Evolutionary conservation across 2,329 filamentous ascomycete species (phyloP).

Genomic region (Neobulgaria alba): DNA sequence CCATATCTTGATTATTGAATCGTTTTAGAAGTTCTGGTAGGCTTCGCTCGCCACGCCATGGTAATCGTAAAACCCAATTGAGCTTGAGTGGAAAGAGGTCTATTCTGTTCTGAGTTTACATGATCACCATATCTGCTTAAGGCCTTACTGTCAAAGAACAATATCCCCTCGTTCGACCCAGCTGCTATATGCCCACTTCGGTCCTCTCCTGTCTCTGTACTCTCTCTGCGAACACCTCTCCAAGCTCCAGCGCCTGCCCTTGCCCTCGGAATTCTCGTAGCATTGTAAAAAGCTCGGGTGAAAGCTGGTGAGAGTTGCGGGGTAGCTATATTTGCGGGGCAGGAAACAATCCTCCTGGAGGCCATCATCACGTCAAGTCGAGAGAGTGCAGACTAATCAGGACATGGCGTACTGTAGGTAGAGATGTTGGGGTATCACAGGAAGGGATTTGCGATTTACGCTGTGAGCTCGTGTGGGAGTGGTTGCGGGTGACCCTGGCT

Average conservation of each 20-base stretch:
- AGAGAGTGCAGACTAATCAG: too few species aligned
- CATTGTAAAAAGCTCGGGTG: constrained; percentile 20
- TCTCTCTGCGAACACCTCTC: constrained; percentile 33
- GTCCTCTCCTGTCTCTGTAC: constrained; percentile 45
- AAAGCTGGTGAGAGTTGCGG: constrained; percentile 22
- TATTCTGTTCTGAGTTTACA: constrained; percentile 30
- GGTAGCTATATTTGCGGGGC: constrained; percentile 29
- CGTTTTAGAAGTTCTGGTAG: constrained; percentile 41
- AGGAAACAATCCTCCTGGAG: constrained; percentile 25
- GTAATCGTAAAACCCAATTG: constrained; percentile 51
- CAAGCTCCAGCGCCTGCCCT: constrained; percentile 8
- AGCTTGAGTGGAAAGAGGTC: constrained; percentile 80
- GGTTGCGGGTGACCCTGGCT: too few species aligned
- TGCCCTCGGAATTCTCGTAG: constrained; percentile 9
- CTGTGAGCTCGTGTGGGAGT: too few species aligned
- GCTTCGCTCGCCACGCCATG: constrained; percentile 34
- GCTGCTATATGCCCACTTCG: constrained; percentile 77
- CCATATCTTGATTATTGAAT: constrained; percentile 41
- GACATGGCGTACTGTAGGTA: too few species aligned
- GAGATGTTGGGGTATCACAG: too few species aligned
- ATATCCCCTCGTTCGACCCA: constrained; percentile 65
- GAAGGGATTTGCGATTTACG: too few species aligned
- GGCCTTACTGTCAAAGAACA: constrained; percentile 82
- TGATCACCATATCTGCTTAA: background rate
- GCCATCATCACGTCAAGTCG: constrained; percentile 24